phyloP scores from a whole-genome alignment of 2,329 filamentous ascomycete genomes.

The Pyrenophora graminea region DNA sequence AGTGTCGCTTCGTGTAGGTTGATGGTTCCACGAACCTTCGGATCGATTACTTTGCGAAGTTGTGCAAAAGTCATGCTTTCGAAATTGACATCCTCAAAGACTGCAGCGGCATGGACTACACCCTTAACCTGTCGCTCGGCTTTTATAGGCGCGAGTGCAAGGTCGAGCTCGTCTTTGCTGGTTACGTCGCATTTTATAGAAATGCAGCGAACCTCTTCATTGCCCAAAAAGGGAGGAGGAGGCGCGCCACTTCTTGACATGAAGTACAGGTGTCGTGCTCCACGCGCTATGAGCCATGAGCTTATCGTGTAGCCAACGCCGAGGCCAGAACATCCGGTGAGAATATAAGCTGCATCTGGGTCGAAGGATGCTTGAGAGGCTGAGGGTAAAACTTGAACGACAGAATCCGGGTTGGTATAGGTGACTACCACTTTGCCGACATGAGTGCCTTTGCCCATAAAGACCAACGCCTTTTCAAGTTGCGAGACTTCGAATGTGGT shows the following conservation, averaged over 20 bases:
- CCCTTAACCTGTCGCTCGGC: constrained; percentile 11
- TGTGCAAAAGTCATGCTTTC: constrained; percentile 3
- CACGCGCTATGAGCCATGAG: constrained; percentile 24
- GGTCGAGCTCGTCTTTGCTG: constrained; percentile 1
- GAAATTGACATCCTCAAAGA: constrained; percentile 11
- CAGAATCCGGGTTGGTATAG: constrained; percentile 3
- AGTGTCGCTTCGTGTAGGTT: constrained; percentile 30
- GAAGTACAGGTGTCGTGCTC: constrained; percentile 19
- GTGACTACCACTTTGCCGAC: constrained; percentile 22
- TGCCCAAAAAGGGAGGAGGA: not conserved
- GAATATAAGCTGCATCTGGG: constrained; percentile 18
- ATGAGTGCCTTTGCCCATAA: constrained; percentile 4
- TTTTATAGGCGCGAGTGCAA: not conserved
- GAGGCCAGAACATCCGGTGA: constrained; percentile 22
- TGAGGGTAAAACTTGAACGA: constrained; percentile 5
- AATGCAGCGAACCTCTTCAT: not conserved
- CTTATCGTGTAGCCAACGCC: constrained; percentile 25
- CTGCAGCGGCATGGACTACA: constrained; percentile 17
- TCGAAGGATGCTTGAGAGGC: constrained; percentile 8
- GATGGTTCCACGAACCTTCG: constrained; percentile 33
- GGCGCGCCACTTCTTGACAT: constrained; percentile 11
- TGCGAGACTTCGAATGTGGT: constrained; percentile 10
- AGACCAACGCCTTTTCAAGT: constrained; percentile 11
- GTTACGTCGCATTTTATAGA: constrained; percentile 13
- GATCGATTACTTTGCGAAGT: constrained; percentile 10